Conservation (phyloP, 169 alveolate genomes). For the Plasmodium inui region DNA sequence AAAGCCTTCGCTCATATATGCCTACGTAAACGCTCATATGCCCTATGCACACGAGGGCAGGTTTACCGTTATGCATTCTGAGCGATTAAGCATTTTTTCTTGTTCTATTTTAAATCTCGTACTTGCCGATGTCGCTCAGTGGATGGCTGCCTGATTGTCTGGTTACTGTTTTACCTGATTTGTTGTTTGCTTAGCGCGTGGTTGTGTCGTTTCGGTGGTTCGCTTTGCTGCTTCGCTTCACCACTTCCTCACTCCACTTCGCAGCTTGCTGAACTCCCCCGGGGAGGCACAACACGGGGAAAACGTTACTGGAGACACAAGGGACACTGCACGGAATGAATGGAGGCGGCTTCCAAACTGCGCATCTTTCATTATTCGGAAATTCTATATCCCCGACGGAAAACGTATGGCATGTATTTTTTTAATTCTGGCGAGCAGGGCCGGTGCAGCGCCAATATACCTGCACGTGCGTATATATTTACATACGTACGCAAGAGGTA, state of each 20-base stretch:
- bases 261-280: not conserved
- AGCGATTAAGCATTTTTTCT: conserved; percentile 3
- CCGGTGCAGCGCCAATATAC: not conserved
- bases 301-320: conserved; percentile 21
- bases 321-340: not conserved
- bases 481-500: not conserved
- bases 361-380: conserved; percentile 28
- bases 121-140: conserved; percentile 1
- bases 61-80: conserved; percentile 7
- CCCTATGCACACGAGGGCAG: not conserved
- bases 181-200: not conserved
- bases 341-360: conserved; percentile 9
- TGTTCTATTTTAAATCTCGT: not conserved
- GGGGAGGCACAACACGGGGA: not conserved
- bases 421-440: not conserved
- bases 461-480: not conserved
- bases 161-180: not conserved
- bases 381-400: conserved; percentile 26
- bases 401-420: conserved; percentile 5
- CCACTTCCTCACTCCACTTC: not conserved
- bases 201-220: not conserved
- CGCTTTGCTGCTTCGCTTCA: not conserved
- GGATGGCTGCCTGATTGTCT: conserved; percentile 2
- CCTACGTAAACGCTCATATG: not conserved
- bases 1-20: not conserved